Evolutionary conservation across 768 basidiomycete species (phyloP).

Genomic region (Tulasnella sp.): DNA sequence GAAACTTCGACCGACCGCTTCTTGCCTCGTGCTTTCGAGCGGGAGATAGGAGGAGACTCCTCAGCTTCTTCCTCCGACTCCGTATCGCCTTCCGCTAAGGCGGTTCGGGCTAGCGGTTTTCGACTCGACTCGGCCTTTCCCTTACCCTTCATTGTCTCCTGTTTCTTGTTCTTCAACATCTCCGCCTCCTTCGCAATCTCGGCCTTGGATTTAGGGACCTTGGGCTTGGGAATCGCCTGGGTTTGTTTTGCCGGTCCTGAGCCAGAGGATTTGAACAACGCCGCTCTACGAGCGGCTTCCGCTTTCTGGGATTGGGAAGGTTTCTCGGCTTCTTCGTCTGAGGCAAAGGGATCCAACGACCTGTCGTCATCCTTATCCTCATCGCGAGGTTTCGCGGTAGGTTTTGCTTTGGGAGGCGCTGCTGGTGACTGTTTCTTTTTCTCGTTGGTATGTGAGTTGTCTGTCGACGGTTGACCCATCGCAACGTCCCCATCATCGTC

Average conservation of each 20-base stretch:
- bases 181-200: not conserved
- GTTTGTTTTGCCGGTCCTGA: not conserved
- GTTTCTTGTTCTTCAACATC: not conserved
- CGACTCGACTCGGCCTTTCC: not conserved
- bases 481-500: conserved; percentile 19
- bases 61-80: not conserved
- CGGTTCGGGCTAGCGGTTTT: not conserved
- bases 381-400: conserved; percentile 35
- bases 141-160: not conserved
- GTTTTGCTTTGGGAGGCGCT: not conserved
- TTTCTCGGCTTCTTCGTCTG: conserved; percentile 31
- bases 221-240: not conserved
- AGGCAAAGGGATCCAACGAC: conserved; percentile 37
- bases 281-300: not conserved
- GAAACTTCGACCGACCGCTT: not conserved
- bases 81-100: not conserved
- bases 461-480: conserved; percentile 20
- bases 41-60: not conserved
- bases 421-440: not conserved
- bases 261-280: not conserved
- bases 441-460: not conserved
- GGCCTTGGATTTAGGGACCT: not conserved
- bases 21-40: not conserved
- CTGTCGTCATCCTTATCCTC: conserved; percentile 29
- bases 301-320: not conserved